Base-by-base conservation (phyloP, 2,329 filamentous ascomycete genomes). In the Cryphonectria carpinicola region DNA sequence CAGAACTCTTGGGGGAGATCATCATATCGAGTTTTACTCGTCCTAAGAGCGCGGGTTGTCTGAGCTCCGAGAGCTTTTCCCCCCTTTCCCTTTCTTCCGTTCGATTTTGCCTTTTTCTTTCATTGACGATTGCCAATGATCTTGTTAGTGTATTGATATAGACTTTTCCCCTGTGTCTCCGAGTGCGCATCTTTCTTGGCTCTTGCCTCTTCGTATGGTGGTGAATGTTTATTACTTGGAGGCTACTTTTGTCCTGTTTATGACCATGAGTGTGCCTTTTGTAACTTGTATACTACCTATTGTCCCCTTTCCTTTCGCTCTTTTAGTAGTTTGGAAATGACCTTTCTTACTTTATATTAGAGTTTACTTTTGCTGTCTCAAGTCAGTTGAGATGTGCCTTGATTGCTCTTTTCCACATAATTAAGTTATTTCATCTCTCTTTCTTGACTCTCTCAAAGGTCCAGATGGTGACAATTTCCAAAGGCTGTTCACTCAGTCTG, bases 31-130 rank as follows among this genome's bases (percentile, higher is more conserved):
- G 7, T 46, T 37, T 39, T 17, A 28, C 10, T 35, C 52, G 7
- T 69, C n/a, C 28, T 28, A 14, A 4, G 37, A 32, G 25, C 39
- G 39, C 65, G 68, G 52, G 32, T 66, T 56, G 63, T 69, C 52
- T 64, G 39, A 58, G n/a, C 54, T 35, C 58, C 35, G 58, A 39
- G 35, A 61, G 22, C 58, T 25, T 61, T 22, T 39, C 14, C 4
- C 14, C 13, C 25, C 49, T 3, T 11, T n/a, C 10, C 32, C 13
- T n/a, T 32, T 19, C 10, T 39, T 11, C 37, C 10, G 19, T 17
- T 6, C 13, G 5, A 3, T 32, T 8, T 58, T 7, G 22, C 13
- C 54, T 35, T 32, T 58, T 8, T 3, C 49, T 7, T 25, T 22
- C n/a, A 13, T 13, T 1, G 49, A n/a, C 28, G 4, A 28, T 13